These are phyloP conservation scores for Chaetomiaceae sp. DNA, from an alignment of 2,329 filamentous ascomycete species.

Conservation along the genomic window DNA sequence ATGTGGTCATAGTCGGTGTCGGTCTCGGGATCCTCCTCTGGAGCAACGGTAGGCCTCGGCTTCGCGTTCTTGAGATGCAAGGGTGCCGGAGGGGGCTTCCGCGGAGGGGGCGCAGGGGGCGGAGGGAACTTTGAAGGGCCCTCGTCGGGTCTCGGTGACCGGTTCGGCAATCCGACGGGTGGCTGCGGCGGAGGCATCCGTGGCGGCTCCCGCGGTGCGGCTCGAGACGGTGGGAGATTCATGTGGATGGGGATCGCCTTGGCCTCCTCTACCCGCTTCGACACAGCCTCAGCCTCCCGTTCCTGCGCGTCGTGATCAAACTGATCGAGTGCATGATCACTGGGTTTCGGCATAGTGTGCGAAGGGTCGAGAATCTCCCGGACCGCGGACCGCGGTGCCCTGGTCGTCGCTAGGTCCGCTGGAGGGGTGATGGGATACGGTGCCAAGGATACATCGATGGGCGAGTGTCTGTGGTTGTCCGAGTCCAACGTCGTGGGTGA, in stretches of 20 bases:
- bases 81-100: conserved; percentile 82
- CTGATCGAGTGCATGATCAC: conserved; percentile 54
- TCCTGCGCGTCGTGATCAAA: conserved; percentile 54
- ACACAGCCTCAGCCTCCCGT: conserved; percentile 40
- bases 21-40: conserved; percentile 56
- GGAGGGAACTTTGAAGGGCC: conserved; percentile 48
- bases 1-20: conserved; percentile 83
- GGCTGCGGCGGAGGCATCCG: conserved; percentile 49
- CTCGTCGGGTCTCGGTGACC: conserved; percentile 42
- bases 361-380: conserved; percentile 50
- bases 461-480: conserved; percentile 50
- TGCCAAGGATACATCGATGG: conserved; percentile 54
- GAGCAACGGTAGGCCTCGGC: conserved; percentile 27
- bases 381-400: conserved; percentile 40
- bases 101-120: conserved; percentile 54
- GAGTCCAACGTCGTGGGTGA: conserved; percentile 46
- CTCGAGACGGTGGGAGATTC: conserved; percentile 52
- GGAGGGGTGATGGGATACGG: conserved; percentile 63
- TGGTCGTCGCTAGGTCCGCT: conserved; percentile 41
- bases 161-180: conserved; percentile 39
- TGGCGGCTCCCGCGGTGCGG: conserved; percentile 48
- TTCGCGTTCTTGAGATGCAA: conserved; percentile 59
- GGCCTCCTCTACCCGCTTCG: conserved; percentile 42
- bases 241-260: conserved; percentile 48
- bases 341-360: conserved; percentile 55